A percentile compares a stretch with the other conserved stretches of the same genome.
These are phyloP conservation scores for Picochlorum costavermella DNA, from an alignment of 139 green algal species.

Conservation along the genomic window DNA sequence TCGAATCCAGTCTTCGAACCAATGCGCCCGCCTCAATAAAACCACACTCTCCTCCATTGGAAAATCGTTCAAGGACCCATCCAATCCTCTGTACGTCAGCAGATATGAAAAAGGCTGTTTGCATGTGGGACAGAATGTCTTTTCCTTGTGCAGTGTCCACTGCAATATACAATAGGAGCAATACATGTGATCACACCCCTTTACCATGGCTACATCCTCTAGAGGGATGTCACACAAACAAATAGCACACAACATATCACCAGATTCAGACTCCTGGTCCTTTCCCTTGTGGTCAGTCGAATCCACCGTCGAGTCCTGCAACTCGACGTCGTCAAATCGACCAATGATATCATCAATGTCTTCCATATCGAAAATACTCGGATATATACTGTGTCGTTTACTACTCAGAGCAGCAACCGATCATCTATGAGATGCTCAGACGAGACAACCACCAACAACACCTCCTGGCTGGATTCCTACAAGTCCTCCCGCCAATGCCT, in stretches of 20 bases:
- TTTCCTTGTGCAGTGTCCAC: slow-evolving; percentile 60
- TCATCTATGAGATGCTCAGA: no score
- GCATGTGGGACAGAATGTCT: slow-evolving; percentile 68
- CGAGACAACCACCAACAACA: no score
- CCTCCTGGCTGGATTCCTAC: no score
- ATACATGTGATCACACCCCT: slow-evolving; percentile 80
- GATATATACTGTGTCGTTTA: no score
- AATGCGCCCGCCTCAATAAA: slow-evolving; percentile 67
- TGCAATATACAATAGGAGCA: slow-evolving; percentile 73
- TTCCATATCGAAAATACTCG: neutral
- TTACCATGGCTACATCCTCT: slow-evolving; percentile 53
- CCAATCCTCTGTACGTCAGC: slow-evolving; percentile 54
- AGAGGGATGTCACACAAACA: slow-evolving; percentile 57
- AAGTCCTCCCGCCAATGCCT: no score
- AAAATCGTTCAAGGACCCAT: slow-evolving; percentile 62
- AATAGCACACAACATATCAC: slow-evolving; percentile 67
- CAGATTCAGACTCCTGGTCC: slow-evolving; percentile 15
- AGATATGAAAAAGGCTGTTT: slow-evolving; percentile 45
- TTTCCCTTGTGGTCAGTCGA: neutral
- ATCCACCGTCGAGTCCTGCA: neutral
- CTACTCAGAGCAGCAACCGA: no score
- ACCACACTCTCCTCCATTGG: slow-evolving; percentile 66
- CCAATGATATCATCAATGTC: slow-evolving; percentile 14
- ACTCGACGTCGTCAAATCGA: slow-evolving; percentile 26
- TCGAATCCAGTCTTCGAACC: slow-evolving; percentile 53